Conservation (phyloP, 257 asterid genomes). For the Gynochthodes officinalis region DNA sequence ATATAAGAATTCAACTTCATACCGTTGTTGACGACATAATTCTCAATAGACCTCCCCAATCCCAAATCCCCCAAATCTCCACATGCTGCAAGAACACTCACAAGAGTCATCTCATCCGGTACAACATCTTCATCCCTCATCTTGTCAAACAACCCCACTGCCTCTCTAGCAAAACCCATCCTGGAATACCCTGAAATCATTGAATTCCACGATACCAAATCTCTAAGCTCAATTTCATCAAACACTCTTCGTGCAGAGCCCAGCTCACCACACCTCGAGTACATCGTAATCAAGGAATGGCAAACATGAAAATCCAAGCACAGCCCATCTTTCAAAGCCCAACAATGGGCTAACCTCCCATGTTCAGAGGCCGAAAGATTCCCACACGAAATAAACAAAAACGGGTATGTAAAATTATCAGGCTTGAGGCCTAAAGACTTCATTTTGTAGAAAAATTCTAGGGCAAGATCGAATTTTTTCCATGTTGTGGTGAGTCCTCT, state of each 20-base stretch:
- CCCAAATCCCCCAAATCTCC: conserved; percentile 69
- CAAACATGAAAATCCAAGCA: conserved; percentile 60
- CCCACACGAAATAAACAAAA: conserved; percentile 74
- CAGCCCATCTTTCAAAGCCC: conserved; percentile 64
- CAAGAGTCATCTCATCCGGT: conserved; percentile 82
- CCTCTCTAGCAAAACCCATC: conserved; percentile 56
- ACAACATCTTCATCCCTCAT: conserved; percentile 61
- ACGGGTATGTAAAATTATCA: conserved; percentile 81
- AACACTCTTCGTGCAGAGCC: conserved; percentile 55
- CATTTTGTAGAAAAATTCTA: conserved; percentile 54
- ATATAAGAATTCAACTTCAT: conserved; percentile 57
- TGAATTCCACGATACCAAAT: conserved; percentile 84
- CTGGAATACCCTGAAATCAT: conserved; percentile 75
- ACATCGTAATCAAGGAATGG: conserved; percentile 79
- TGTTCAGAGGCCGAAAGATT: conserved; percentile 35
- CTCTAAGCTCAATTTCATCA: conserved; percentile 70
- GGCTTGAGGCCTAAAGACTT: conserved; percentile 50
- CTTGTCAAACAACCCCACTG: conserved; percentile 59
- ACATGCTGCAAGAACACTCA: conserved; percentile 77
- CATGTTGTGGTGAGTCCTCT: conserved; percentile 75
- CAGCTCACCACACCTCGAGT: conserved; percentile 52
- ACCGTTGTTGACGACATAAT: conserved; percentile 35
- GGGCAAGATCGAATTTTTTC: conserved; percentile 53
- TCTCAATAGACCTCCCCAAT: conserved; percentile 60
- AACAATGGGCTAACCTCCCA: conserved; percentile 56